A percentile compares a stretch with the other conserved stretches of the same genome.
Conservation (phyloP, 2,329 filamentous ascomycete species). For the Harringtonia lauricola region DNA sequence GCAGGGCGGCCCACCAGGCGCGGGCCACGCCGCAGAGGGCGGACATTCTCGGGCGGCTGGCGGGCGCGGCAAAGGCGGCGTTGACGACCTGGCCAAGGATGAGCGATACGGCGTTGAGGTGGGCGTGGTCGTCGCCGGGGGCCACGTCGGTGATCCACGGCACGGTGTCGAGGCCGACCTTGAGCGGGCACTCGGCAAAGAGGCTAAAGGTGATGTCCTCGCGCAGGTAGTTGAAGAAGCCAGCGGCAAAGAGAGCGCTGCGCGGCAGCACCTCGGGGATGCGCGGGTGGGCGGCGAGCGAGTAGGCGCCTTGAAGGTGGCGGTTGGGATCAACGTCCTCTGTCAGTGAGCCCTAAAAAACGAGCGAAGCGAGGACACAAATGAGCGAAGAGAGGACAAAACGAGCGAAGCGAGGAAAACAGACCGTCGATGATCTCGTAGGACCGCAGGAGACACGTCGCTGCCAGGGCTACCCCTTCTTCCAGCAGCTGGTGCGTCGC, state of each 20-base stretch:
- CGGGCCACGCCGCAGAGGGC: background rate
- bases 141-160: too few species aligned
- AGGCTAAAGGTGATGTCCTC: background rate
- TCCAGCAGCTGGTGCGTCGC: background rate
- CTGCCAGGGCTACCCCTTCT: background rate
- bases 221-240: background rate
- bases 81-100: background rate
- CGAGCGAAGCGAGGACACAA: too few species aligned
- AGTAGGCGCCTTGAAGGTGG: background rate
- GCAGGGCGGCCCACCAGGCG: background rate
- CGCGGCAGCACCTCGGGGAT: background rate
- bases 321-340: background rate
- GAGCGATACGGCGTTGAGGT: background rate
- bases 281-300: background rate
- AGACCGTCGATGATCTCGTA: background rate
- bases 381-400: too few species aligned
- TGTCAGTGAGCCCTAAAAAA: too few species aligned
- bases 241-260: background rate
- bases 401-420: background rate
- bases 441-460: background rate
- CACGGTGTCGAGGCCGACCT: background rate
- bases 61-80: background rate
- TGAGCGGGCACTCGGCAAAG: background rate
- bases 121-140: background rate
- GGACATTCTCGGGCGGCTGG: background rate